Base-by-base conservation (phyloP, 176 grass and related monocot genomes). In the Lolium rigidum region DNA sequence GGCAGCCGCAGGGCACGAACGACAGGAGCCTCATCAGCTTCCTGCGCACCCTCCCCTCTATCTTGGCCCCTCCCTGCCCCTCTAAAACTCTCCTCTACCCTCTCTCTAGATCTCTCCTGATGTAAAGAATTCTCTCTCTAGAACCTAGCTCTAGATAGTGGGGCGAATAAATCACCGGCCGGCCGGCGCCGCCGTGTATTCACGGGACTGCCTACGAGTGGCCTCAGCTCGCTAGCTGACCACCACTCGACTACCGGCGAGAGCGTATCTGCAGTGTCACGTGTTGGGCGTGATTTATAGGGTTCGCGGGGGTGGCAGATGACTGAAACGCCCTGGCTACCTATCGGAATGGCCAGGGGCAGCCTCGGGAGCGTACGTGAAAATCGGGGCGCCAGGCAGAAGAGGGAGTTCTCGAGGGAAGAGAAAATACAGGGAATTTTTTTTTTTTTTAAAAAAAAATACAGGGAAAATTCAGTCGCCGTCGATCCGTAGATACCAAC, bases 1-100 rank as follows among this genome's bases (percentile, higher is more conserved):
- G 80, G 74, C 87, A 87, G 76, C 91, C 87, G 5, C 84, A 92
- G 83, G 87, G 87, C 69, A 92, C 91, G 80, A 92, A 86, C 70
- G 87, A 88, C 83, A 89, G 76, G 81, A 92, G 91, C 87, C 91
- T 89, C 91, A 92, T 92, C 52, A 92, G 74, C 83, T 86, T 88
- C 66, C 83, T 74, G 79, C 73, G 83, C 83, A 92, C 72, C 73
- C 83, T 51, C 79, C 83, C 73, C 79, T 80, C 90, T 89, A 82
- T 89, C 64, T 80, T 86, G 63, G 15, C 24, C 75, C 78, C 50
- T 18, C 21, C 52, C 83, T 46, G 8, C 16, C 43, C 25, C 21
- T 43, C 1, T 20, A 74, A 39, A 71, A 0, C 6, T 3, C 22
- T 57, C 44, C 22, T 20, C 4, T 38, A 28, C 46, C 13, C 64